A percentile compares a stretch with the other conserved stretches of the same genome.
phyloP scores from a whole-genome alignment of 2,329 filamentous ascomycete genomes.

The Trichoderma hamatum region DNA sequence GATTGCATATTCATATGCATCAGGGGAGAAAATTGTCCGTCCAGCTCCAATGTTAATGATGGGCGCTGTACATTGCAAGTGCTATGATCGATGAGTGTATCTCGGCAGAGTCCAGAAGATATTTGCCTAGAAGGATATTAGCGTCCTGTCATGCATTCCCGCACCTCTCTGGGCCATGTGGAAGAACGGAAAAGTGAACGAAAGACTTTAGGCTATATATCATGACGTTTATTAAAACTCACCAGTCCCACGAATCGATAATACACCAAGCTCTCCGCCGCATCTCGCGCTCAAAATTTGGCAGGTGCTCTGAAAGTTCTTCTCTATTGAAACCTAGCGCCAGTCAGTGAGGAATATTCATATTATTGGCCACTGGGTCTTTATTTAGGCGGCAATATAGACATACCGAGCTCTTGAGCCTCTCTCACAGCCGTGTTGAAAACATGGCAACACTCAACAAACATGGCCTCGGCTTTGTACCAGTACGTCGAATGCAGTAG shows the following conservation, averaged over 20 bases:
- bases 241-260: conserved; percentile 42
- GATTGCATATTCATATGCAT: conserved; percentile 40
- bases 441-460: conserved; percentile 39
- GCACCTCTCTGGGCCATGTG: not conserved
- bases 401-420: conserved; percentile 36
- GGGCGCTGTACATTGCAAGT: conserved; percentile 36
- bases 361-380: not conserved
- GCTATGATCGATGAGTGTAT: conserved; percentile 38
- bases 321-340: conserved; percentile 34
- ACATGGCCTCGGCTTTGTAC: conserved; percentile 40
- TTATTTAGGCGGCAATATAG: too few relatives aligned
- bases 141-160: not conserved
- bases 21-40: conserved; percentile 35
- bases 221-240: conserved; percentile 2
- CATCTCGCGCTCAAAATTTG: conserved; percentile 40
- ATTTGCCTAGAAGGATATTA: conserved; percentile 37
- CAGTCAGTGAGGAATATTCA: not conserved
- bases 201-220: not conserved
- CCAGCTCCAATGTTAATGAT: conserved; percentile 36
- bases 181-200: not conserved
- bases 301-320: conserved; percentile 28
- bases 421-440: conserved; percentile 39
- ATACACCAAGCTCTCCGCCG: conserved; percentile 40
- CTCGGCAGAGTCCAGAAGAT: conserved; percentile 38
- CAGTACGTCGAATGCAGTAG: conserved; percentile 39